phyloP scores from a whole-genome alignment of 257 asterid species.

The Solanum pinnatisectum region DNA sequence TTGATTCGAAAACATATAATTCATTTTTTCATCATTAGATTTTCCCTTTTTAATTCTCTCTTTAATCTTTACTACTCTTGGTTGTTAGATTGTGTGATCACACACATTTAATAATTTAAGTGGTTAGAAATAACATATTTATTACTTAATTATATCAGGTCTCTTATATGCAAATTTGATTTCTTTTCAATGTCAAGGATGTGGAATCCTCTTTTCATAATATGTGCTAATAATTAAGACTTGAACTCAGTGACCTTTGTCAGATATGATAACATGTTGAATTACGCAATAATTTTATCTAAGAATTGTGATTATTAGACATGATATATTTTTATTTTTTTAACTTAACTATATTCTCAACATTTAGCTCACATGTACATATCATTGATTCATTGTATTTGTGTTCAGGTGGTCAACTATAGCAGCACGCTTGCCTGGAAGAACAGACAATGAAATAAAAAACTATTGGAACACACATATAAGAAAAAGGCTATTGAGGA shows the following conservation, averaged over 20 bases:
- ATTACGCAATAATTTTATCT: background rate
- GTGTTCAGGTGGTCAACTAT: constrained; percentile 64
- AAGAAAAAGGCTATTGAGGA: constrained; percentile 58
- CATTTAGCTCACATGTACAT: background rate
- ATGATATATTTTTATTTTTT: background rate
- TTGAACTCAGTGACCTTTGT: background rate
- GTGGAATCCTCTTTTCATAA: background rate
- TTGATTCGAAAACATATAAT: background rate
- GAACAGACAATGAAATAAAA: constrained; percentile 86
- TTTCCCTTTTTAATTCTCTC: background rate
- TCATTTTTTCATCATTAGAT: background rate
- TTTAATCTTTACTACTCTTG: background rate
- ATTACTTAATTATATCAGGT: background rate
- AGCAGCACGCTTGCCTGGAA: constrained; percentile 72
- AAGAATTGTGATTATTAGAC: background rate
- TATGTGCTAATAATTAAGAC: background rate
- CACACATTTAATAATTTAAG: background rate
- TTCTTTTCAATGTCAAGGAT: background rate
- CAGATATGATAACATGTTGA: background rate
- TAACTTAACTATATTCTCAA: background rate
- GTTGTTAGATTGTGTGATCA: background rate
- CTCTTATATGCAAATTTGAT: background rate
- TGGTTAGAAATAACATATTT: background rate
- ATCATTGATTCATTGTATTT: background rate
- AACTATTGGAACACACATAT: constrained; percentile 80